phyloP scores from a whole-genome alignment of 1,284 basidiomycete genomes.

The Paramarasmius palmivorus region DNA sequence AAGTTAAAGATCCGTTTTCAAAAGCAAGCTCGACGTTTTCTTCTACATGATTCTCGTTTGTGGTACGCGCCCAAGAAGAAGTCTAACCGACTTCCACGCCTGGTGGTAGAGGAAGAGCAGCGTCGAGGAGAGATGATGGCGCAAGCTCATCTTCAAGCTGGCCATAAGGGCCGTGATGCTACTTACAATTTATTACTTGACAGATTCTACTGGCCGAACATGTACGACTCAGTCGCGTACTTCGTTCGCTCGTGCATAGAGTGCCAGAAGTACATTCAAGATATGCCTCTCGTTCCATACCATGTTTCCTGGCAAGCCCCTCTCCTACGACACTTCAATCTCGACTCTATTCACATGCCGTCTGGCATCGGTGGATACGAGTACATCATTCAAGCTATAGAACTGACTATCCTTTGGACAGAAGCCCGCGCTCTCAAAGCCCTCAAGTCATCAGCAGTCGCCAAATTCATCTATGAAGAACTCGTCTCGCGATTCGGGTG shows the following conservation, averaged over 20 bases:
- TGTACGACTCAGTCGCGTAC: constrained; percentile 29
- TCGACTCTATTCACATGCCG: constrained; percentile 31
- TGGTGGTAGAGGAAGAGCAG: constrained; percentile 20
- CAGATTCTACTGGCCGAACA: constrained; percentile 30
- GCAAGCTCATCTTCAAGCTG: constrained; percentile 24
- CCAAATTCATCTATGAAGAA: constrained; percentile 29
- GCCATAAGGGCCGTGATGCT: constrained; percentile 28
- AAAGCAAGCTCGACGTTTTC: constrained; percentile 14
- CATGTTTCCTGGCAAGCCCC: constrained; percentile 20
- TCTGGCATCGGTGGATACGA: constrained; percentile 17
- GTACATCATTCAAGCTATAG: constrained; percentile 27
- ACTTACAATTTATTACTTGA: constrained; percentile 25
- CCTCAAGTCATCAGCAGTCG: constrained; percentile 19
- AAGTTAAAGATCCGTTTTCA: constrained; percentile 14
- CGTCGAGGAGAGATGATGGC: constrained; percentile 11
- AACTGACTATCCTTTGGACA: constrained; percentile 22
- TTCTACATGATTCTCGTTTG: constrained; percentile 16
- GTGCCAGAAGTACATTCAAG: constrained; percentile 12
- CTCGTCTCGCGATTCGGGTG: constrained; percentile 29
- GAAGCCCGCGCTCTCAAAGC: constrained; percentile 23
- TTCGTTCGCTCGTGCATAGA: constrained; percentile 31
- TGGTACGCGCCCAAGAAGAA: constrained; percentile 16
- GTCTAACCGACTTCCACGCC: constrained; percentile 12
- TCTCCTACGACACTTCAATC: constrained; percentile 16
- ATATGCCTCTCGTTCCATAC: constrained; percentile 21